phyloP scores from a whole-genome alignment of 2,329 filamentous ascomycete species.

The Trichoderma atrobrunneum region DNA sequence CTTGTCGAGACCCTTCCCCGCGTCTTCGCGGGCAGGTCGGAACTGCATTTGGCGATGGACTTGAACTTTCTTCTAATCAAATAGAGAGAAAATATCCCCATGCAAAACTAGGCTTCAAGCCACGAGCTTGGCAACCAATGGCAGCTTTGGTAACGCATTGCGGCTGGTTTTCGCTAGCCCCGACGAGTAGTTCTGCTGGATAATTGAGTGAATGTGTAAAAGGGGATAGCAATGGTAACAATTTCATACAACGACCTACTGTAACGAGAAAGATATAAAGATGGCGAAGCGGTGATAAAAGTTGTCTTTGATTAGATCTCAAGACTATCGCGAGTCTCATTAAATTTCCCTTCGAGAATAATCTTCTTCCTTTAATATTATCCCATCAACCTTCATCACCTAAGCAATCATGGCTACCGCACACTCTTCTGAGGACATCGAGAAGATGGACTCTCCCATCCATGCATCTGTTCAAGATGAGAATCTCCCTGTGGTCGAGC shows the following conservation, averaged over 20 bases:
- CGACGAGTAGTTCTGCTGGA: background rate
- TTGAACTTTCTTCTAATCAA: background rate
- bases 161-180: background rate
- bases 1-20: background rate
- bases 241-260: background rate
- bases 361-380: background rate
- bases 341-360: background rate
- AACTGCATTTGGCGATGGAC: background rate
- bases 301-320: background rate
- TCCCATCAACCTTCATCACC: background rate
- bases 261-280: background rate
- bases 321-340: background rate
- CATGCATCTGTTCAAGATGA: background rate
- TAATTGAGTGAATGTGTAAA: background rate
- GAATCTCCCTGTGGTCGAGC: background rate
- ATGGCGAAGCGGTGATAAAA: background rate
- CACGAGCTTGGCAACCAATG: background rate
- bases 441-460: constrained; percentile 4
- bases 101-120: background rate
- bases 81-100: background rate
- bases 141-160: background rate
- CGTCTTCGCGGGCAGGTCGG: constrained; percentile 7
- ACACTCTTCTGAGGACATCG: background rate
- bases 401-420: background rate
- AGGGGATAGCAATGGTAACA: background rate